Conservation (phyloP, 495 filamentous ascomycete species). For the Sabuloglossum arenarium region DNA sequence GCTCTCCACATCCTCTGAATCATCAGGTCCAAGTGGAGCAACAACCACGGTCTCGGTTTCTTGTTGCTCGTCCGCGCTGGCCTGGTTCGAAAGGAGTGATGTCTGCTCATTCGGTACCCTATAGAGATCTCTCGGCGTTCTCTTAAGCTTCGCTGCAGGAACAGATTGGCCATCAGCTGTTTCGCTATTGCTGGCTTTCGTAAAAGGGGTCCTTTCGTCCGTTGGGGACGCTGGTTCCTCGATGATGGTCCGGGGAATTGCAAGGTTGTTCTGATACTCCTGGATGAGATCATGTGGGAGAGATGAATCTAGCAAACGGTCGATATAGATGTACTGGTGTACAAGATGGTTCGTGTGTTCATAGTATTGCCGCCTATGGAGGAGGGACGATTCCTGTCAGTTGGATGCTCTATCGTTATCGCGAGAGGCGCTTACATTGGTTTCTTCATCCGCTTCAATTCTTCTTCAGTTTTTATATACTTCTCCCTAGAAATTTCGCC, state of each 20-base stretch:
- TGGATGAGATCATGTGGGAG: constrained; percentile 70
- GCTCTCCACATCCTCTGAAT: constrained; percentile 30
- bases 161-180: not conserved
- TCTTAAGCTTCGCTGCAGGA: constrained; percentile 33
- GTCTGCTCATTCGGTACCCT: constrained; percentile 49
- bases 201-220: not conserved
- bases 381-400: not conserved
- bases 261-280: constrained; percentile 41
- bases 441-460: constrained; percentile 39
- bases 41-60: not conserved
- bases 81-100: constrained; percentile 22
- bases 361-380: constrained; percentile 49
- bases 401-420: not conserved
- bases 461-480: constrained; percentile 12
- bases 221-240: constrained; percentile 20
- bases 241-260: constrained; percentile 34
- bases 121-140: constrained; percentile 66
- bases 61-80: not conserved
- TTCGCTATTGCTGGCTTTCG: constrained; percentile 1
- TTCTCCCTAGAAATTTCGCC: not conserved
- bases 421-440: constrained; percentile 24
- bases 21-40: not conserved
- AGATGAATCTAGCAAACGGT: constrained; percentile 74
- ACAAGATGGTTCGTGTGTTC: constrained; percentile 65
- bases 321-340: constrained; percentile 78